A percentile compares a stretch with the other conserved stretches of the same genome.
Conservation (phyloP, 2,329 filamentous ascomycete species). For the Pseudocercospora fuligena region DNA sequence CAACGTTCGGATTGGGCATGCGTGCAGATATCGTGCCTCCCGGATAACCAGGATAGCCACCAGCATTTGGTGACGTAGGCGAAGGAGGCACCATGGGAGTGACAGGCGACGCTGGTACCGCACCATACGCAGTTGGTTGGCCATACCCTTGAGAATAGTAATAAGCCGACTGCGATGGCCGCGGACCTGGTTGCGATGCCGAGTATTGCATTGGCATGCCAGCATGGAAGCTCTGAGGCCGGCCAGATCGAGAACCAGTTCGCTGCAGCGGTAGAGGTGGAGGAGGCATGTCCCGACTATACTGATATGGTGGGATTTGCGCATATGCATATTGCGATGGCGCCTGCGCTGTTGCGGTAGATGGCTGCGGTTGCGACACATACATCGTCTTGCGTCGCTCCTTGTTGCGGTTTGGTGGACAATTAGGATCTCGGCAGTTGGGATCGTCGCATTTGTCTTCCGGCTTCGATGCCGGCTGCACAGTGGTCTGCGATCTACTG, state of each 20-base stretch:
- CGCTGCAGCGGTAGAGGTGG: slow-evolving; percentile 27
- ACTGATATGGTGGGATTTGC: slow-evolving; percentile 26
- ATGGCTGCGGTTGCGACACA: slow-evolving; percentile 16
- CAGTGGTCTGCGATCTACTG: slow-evolving; percentile 41
- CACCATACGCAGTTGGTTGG: slow-evolving; percentile 22
- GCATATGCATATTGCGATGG: slow-evolving; percentile 24
- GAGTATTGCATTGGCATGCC: slow-evolving; percentile 24
- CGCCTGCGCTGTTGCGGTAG: slow-evolving; percentile 11
- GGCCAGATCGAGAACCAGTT: slow-evolving; percentile 19
- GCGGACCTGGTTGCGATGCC: slow-evolving; percentile 27
- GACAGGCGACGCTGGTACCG: slow-evolving; percentile 30
- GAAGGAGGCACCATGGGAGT: slow-evolving; percentile 19
- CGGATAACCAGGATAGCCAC: slow-evolving; percentile 25
- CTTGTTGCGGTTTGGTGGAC: slow-evolving; percentile 29
- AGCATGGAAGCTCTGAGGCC: slow-evolving; percentile 34
- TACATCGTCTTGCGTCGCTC: slow-evolving; percentile 35
- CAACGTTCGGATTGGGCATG: slow-evolving; percentile 25
- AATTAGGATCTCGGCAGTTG: slow-evolving; percentile 47
- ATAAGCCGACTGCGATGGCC: slow-evolving; percentile 36
- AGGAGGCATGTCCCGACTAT: slow-evolving; percentile 26
- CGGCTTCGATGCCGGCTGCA: slow-evolving; percentile 7
- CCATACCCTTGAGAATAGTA: slow-evolving; percentile 26
- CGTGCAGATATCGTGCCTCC: slow-evolving; percentile 33
- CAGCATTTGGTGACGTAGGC: slow-evolving; percentile 22
- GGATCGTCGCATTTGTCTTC: slow-evolving; percentile 55